Conservation (phyloP, 805 yeast genomes). For the Zygotorulaspora sp. region DNA sequence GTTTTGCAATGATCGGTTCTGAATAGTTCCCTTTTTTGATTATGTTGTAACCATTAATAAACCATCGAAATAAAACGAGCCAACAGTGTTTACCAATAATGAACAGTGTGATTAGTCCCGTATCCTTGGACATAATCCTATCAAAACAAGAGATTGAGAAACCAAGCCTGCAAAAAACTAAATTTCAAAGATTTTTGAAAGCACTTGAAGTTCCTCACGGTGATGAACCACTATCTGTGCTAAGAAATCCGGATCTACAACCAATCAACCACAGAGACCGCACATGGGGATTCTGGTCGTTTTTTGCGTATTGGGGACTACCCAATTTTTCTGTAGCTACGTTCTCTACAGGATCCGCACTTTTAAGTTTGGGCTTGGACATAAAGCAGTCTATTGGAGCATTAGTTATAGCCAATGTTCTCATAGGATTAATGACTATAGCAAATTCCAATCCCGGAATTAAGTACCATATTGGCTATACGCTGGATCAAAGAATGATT, state of each 20-base stretch:
- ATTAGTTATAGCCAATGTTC: conserved; percentile 21
- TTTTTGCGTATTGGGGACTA: conserved; percentile 37
- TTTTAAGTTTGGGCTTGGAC: conserved; percentile 27
- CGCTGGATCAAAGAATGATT: conserved; percentile 36
- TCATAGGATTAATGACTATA: conserved; percentile 23
- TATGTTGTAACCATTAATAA: no score
- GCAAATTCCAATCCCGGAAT: conserved; percentile 30
- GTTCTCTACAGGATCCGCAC: conserved; percentile 34
- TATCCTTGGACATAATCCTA: background rate
- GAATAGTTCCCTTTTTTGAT: no score
- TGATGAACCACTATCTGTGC: conserved; percentile 27
- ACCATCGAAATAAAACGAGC: no score
- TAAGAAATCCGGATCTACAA: conserved; percentile 39
- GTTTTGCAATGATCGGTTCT: no score
- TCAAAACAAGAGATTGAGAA: background rate
- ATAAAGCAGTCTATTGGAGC: conserved; percentile 34
- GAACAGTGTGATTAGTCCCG: background rate
- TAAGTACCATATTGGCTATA: conserved; percentile 37
- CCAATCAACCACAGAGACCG: conserved; percentile 37
- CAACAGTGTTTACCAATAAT: no score
- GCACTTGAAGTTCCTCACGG: conserved; percentile 30
- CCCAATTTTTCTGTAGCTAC: conserved; percentile 38
- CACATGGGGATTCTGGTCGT: conserved; percentile 37
- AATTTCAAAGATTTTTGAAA: conserved; percentile 6
- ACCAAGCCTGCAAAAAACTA: background rate